These are phyloP conservation scores for Lepidium africanum DNA, from an alignment of 345 rosid species.

Conservation along the genomic window DNA sequence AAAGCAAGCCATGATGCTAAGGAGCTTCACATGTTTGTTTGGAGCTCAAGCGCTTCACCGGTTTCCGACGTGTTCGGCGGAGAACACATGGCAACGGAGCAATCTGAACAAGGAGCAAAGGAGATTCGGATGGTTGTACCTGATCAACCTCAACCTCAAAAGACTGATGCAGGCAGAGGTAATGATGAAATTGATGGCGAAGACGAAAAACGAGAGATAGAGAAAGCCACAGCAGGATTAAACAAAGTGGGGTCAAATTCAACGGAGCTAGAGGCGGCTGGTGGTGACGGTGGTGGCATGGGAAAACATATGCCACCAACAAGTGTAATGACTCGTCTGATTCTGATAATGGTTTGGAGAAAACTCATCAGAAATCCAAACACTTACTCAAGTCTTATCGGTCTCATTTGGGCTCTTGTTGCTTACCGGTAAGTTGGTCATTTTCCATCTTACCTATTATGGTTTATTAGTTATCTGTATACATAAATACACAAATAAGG, in stretches of 20 bases:
- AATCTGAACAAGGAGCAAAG: conserved; percentile 76
- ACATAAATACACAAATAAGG: too few relatives aligned
- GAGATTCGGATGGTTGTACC: conserved; percentile 87
- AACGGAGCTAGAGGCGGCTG: conserved; percentile 48
- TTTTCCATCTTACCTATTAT: background rate
- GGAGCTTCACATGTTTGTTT: conserved; percentile 97
- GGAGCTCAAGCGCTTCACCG: conserved; percentile 96
- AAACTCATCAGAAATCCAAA: conserved; percentile 93
- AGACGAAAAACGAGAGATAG: conserved; percentile 42
- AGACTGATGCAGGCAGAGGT: conserved; percentile 37
- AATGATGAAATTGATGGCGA: conserved; percentile 38
- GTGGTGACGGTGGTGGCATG: conserved; percentile 22
- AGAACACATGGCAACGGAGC: conserved; percentile 54
- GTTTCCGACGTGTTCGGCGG: conserved; percentile 70
- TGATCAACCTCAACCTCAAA: conserved; percentile 61
- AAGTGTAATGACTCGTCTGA: conserved; percentile 90
- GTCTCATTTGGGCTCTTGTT: conserved; percentile 81
- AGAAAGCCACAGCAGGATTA: conserved; percentile 39
- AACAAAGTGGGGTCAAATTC: conserved; percentile 55
- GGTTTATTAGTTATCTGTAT: background rate
- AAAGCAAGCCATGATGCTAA: conserved; percentile 68
- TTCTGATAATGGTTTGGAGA: conserved; percentile 96
- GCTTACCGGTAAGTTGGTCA: conserved; percentile 56
- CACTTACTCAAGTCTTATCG: conserved; percentile 91
- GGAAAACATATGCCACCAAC: conserved; percentile 75